A percentile compares a stretch with the other conserved stretches of the same genome.
Conservation (phyloP, 1,284 basidiomycete species). For the Puccinia coronata region DNA sequence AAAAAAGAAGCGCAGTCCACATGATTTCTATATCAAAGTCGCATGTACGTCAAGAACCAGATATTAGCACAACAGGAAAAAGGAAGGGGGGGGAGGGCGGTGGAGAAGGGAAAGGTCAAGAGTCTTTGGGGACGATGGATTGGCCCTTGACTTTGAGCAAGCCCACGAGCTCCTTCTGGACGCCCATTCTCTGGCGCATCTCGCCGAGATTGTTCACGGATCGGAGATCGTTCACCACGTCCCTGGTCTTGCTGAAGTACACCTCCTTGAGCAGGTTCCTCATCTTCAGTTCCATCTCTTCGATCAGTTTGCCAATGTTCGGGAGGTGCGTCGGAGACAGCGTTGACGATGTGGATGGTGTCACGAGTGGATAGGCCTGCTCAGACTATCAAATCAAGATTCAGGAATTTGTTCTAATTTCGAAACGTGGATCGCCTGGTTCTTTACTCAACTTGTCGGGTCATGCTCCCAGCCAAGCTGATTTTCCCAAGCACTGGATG, state of each 20-base stretch:
- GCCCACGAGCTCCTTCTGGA: conserved; percentile 91
- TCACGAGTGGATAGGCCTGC: conserved; percentile 72
- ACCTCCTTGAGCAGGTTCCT: conserved; percentile 93
- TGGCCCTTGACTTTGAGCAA: conserved; percentile 56
- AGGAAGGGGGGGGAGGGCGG: too few species aligned
- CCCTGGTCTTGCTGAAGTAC: conserved; percentile 96
- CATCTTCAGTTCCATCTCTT: conserved; percentile 99
- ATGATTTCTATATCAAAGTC: too few species aligned
- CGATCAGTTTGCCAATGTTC: conserved; percentile 90
- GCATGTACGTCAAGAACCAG: too few species aligned
- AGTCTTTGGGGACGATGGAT: conserved; percentile 28
- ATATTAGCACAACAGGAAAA: too few species aligned
- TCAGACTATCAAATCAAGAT: conserved; percentile 66
- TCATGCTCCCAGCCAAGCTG: conserved; percentile 90
- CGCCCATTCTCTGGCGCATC: conserved; percentile 74
- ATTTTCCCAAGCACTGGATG: conserved; percentile 71
- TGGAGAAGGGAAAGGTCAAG: too few species aligned
- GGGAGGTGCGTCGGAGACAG: conserved; percentile 74
- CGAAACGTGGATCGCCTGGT: background rate
- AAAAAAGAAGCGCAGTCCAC: too few species aligned
- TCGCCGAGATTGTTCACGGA: conserved; percentile 83
- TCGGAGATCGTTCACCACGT: conserved; percentile 86
- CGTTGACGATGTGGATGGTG: conserved; percentile 62
- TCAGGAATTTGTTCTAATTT: background rate
- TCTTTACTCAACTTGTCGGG: conserved; percentile 75